Evolutionary conservation across 2,329 filamentous ascomycete genomes (phyloP).

Genomic region (Mariannaea elegans): DNA sequence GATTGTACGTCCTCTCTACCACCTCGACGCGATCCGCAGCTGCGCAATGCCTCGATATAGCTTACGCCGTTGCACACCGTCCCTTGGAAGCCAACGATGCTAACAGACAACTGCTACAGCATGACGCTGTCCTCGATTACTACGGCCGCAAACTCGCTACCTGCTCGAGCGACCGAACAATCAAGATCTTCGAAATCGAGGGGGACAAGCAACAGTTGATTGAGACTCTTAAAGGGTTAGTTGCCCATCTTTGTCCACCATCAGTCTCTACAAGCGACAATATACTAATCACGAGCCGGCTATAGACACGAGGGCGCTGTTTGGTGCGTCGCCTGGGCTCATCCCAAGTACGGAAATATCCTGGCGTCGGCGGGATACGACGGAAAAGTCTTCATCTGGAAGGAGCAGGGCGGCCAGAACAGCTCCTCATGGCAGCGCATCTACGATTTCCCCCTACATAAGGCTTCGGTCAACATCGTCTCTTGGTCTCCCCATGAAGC

Average conservation of each 20-base stretch:
- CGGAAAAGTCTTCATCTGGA: constrained; percentile 98
- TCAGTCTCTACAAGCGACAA: not conserved
- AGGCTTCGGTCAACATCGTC: constrained; percentile 95
- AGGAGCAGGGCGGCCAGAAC: constrained; percentile 73
- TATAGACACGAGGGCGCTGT: constrained; percentile 92
- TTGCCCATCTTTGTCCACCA: constrained; percentile 10
- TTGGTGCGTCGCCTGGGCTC: constrained; percentile 98
- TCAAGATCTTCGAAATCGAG: constrained; percentile 99
- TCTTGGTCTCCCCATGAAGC: constrained; percentile 98
- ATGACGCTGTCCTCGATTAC: constrained; percentile 98
- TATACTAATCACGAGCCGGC: constrained; percentile 26
- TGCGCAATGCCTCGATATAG: constrained; percentile 10
- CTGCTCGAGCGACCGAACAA: constrained; percentile 96
- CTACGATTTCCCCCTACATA: constrained; percentile 93
- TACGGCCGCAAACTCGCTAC: constrained; percentile 96
- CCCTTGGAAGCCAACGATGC: constrained; percentile 25
- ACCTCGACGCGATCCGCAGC: constrained; percentile 13
- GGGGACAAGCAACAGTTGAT: constrained; percentile 88
- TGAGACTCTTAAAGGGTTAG: constrained; percentile 93
- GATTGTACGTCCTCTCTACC: constrained; percentile 78
- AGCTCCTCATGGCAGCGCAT: constrained; percentile 79
- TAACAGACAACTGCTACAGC: constrained; percentile 59
- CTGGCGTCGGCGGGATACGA: constrained; percentile 96
- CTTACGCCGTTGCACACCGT: constrained; percentile 8
- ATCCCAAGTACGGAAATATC: constrained; percentile 98